Percentiles rank a stretch among this genome's conserved stretches.
These are phyloP conservation scores for Sclerotinia nivalis DNA, from an alignment of 2,329 filamentous ascomycete species.

Conservation along the genomic window DNA sequence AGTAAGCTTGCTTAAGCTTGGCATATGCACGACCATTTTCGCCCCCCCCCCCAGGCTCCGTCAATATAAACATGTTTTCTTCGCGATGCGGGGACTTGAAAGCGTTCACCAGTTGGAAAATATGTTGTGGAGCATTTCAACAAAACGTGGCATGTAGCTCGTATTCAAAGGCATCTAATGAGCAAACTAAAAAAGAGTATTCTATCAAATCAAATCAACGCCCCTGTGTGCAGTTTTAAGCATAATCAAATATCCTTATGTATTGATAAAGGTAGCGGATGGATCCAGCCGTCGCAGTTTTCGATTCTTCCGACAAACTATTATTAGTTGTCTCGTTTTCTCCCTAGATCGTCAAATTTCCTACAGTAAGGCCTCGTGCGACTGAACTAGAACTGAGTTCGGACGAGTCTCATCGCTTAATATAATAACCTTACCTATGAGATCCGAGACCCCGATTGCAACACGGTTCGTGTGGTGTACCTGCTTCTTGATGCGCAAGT, in stretches of 20 bases:
- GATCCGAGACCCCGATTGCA: conserved; percentile 2
- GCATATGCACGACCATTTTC: conserved; percentile 2
- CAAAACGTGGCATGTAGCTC: conserved; percentile 1
- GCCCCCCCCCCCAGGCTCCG: neutral
- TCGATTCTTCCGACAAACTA: conserved; percentile 11
- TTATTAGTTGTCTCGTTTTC: conserved; percentile 8
- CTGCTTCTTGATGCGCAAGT: neutral
- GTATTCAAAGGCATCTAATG: neutral
- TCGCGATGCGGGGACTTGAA: neutral
- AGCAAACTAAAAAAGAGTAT: neutral
- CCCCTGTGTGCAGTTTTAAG: neutral
- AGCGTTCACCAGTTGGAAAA: neutral
- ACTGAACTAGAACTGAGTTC: conserved; percentile 9
- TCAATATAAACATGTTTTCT: neutral
- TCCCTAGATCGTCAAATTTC: conserved; percentile 7
- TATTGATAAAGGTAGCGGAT: neutral
- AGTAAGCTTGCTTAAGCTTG: neutral
- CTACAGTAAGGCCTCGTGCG: neutral
- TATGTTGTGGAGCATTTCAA: neutral
- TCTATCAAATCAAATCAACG: neutral
- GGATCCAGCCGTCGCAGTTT: conserved; percentile 3
- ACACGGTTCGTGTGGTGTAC: neutral
- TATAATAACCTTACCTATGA: neutral
- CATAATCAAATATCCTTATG: no score
- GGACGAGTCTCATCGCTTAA: conserved; percentile 5